Conservation (phyloP, 2,329 filamentous ascomycete species). For the Madurella mycetomatis region DNA sequence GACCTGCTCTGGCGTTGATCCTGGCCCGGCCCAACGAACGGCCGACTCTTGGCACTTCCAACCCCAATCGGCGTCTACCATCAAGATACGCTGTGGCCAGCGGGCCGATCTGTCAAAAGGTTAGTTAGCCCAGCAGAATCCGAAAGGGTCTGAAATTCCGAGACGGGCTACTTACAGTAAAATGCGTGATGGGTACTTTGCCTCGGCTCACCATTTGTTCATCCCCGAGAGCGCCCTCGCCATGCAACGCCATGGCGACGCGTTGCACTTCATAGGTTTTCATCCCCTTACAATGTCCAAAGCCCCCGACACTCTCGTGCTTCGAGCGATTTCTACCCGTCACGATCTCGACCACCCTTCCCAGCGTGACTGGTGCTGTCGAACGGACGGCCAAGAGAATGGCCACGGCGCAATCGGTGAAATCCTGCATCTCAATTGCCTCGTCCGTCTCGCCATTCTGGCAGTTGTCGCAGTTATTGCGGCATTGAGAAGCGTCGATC, state of each 20-base stretch:
- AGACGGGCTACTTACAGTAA: constrained; percentile 51
- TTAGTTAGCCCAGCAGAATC: neutral
- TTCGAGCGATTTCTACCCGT: constrained; percentile 63
- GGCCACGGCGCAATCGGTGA: constrained; percentile 67
- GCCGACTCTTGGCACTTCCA: constrained; percentile 32
- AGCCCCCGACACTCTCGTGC: constrained; percentile 51
- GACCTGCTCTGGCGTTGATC: constrained; percentile 13
- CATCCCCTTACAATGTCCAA: constrained; percentile 65
- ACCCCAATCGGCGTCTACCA: constrained; percentile 41
- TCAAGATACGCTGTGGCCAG: constrained; percentile 41
- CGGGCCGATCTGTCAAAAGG: constrained; percentile 34
- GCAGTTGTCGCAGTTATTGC: constrained; percentile 84
- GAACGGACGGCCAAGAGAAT: constrained; percentile 66
- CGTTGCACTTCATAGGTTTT: constrained; percentile 75
- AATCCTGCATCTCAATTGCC: constrained; percentile 66
- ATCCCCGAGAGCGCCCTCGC: constrained; percentile 70
- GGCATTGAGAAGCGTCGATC: constrained; percentile 69
- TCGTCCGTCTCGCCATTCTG: constrained; percentile 53
- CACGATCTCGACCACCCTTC: constrained; percentile 80
- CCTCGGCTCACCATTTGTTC: constrained; percentile 57
- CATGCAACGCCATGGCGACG: constrained; percentile 71
- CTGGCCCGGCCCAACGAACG: constrained; percentile 16
- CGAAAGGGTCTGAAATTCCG: neutral
- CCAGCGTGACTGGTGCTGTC: constrained; percentile 60
- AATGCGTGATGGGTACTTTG: constrained; percentile 68